These are phyloP conservation scores for Suhomyces taliae DNA, from an alignment of 1,139 yeast genomes.

Conservation along the genomic window DNA sequence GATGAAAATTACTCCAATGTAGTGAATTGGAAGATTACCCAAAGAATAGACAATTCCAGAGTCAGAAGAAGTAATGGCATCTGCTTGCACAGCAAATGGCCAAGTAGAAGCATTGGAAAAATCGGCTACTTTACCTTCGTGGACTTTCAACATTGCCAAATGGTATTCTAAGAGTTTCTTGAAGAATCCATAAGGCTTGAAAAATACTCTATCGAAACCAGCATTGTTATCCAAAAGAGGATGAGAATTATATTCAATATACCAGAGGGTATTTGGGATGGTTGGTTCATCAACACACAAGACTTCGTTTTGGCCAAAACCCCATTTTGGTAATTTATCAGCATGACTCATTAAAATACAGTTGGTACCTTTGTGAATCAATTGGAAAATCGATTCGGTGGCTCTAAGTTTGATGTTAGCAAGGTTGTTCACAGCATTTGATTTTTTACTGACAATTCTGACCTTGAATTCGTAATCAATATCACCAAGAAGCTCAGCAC, in stretches of 20 bases:
- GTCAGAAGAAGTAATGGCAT: conserved; percentile 34
- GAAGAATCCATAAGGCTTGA: conserved; percentile 21
- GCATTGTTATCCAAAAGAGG: conserved; percentile 40
- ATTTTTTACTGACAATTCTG: conserved; percentile 29
- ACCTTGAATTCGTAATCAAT: conserved; percentile 54
- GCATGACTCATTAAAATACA: conserved; percentile 67
- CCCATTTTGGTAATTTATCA: conserved; percentile 68
- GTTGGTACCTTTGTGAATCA: conserved; percentile 57
- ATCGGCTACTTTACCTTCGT: conserved; percentile 27
- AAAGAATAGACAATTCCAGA: conserved; percentile 34
- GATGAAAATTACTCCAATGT: conserved; percentile 24
- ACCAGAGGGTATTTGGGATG: conserved; percentile 60
- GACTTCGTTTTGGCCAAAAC: conserved; percentile 69
- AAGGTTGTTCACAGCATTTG: conserved; percentile 29
- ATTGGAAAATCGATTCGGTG: conserved; percentile 55
- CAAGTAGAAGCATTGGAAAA: conserved; percentile 37
- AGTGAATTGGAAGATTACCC: conserved; percentile 40
- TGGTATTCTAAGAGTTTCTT: conserved; percentile 37
- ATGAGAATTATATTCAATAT: conserved; percentile 60
- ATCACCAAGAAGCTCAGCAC: conserved; percentile 44
- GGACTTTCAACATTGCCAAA: conserved; percentile 32
- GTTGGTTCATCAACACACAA: conserved; percentile 69
- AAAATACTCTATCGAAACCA: conserved; percentile 28
- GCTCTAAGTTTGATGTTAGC: conserved; percentile 48
- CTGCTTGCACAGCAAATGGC: conserved; percentile 33